Base-by-base conservation (phyloP, 202 grass and related monocot genomes). In the Panicum hallii region DNA sequence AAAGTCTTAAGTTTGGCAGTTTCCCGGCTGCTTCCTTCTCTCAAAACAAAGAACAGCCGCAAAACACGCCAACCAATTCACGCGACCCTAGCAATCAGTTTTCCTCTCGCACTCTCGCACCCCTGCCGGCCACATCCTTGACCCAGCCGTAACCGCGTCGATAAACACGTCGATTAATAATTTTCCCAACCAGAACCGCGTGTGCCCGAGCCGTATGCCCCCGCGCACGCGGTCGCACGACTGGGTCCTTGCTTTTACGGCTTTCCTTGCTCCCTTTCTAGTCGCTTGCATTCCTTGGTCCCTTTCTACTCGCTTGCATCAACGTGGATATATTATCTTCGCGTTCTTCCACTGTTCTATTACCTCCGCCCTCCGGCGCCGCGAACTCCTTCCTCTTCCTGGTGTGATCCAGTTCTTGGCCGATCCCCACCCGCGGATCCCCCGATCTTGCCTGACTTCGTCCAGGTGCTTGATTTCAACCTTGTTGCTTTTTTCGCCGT, bases 201-300 rank as follows among this genome's bases (percentile, higher is more conserved):
- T 65, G 42, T 9, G 74, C n/a, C 7, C 13, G 40, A 38, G 48
- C 70, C 48, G 17, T 47, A 15, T 4, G 47, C 3, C 47, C 3
- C 47, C 13, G 43, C 12, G 32, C 49, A 11, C 49, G 78, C 34
- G 49, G 56, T 53, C 9, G 16, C 5, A 43, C 69, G 57, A 64
- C 81, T 8, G 19, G 46, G 81, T 64, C 81, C 30, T 64, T 19
- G 56, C 69, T 48, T 83, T 73, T 74, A 74, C 70, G 20, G 0
- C 54, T 12, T 55, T 44, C 52, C 2, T 6, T 23, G 40, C 19
- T 16, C 17, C 45, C 30, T 32, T 79, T 13, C 19, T 56, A 19
- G 11, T 48, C 46, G 12, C 4, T 48, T 48, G 46, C 11, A 49
- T 49, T 38, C 36, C 36, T 4, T 38, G 32, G 2, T 38, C 36